phyloP scores from a whole-genome alignment of 2,329 filamentous ascomycete genomes.

The Hypomyces rosellus region DNA sequence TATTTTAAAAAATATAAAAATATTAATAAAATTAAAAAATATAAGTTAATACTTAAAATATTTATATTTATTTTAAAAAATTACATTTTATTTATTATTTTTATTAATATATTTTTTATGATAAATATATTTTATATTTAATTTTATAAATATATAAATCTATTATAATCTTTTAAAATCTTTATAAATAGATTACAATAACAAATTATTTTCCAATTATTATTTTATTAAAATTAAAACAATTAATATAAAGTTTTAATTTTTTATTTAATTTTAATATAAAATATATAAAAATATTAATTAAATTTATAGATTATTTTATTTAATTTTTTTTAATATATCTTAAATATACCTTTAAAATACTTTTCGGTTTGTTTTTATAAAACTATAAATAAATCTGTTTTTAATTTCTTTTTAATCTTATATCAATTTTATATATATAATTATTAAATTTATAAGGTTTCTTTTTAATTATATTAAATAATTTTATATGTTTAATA shows the following conservation, averaged over 20 bases:
- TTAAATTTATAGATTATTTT: conserved; percentile 8
- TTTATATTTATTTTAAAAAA: conserved; percentile 7
- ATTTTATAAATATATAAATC: conserved; percentile 1
- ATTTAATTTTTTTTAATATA: conserved; percentile 9
- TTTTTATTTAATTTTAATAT: conserved; percentile 8
- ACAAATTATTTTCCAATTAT: conserved; percentile 11
- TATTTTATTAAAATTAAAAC: conserved; percentile 12
- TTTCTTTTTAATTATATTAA: background rate
- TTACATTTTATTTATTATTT: conserved; percentile 11
- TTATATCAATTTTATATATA: conserved; percentile 1
- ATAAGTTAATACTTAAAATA: conserved; percentile 16
- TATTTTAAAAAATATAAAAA: conserved; percentile 11
- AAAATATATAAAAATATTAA: conserved; percentile 7
- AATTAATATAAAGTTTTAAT: conserved; percentile 14
- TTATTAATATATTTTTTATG: conserved; percentile 8
- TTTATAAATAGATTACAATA: conserved; percentile 11
- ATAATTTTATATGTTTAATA: background rate
- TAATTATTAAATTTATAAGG: background rate
- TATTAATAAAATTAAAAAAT: conserved; percentile 12
- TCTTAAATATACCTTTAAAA: conserved; percentile 11
- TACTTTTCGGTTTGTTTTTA: conserved; percentile 5
- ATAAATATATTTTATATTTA: conserved; percentile 13
- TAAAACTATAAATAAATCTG: conserved; percentile 7
- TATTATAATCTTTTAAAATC: conserved; percentile 3
- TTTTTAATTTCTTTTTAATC: conserved; percentile 2